Percentiles rank a stretch among this genome's conserved stretches.
Conservation (phyloP, 2,329 filamentous ascomycete species). For the Penicillium hordei region DNA sequence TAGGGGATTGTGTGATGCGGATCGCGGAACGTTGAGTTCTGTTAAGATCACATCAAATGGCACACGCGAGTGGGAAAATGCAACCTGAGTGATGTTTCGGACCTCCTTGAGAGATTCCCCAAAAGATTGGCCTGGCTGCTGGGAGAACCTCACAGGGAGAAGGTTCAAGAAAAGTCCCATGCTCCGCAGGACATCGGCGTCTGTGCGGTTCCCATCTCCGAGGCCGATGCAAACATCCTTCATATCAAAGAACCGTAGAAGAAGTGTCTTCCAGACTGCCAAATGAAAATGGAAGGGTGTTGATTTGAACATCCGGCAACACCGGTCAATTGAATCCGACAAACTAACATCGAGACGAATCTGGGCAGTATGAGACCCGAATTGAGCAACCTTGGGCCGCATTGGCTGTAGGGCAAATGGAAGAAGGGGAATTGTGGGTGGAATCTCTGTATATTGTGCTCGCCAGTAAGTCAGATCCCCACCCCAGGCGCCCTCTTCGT, state of each 20-base stretch:
- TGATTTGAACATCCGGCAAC: conserved; percentile 25
- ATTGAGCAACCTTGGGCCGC: conserved; percentile 13
- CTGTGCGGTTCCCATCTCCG: conserved; percentile 46
- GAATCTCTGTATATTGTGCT: conserved; percentile 12
- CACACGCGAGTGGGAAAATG: conserved; percentile 45
- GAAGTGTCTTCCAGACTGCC: conserved; percentile 41
- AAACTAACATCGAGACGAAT: conserved; percentile 7
- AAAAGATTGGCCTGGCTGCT: conserved; percentile 27
- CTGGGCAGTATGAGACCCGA: conserved; percentile 10
- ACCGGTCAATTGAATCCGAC: conserved; percentile 13
- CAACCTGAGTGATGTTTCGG: conserved; percentile 32
- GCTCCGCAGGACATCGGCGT: conserved; percentile 33
- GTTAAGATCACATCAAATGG: conserved; percentile 54
- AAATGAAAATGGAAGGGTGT: conserved; percentile 52
- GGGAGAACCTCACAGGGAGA: conserved; percentile 47
- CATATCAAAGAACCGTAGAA: conserved; percentile 36
- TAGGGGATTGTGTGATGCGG: conserved; percentile 44
- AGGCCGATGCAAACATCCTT: conserved; percentile 51
- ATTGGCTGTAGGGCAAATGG: conserved; percentile 14
- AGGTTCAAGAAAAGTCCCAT: conserved; percentile 54
- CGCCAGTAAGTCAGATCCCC: conserved; percentile 25
- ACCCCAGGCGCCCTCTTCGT: conserved; percentile 29
- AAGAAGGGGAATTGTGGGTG: conserved; percentile 15
- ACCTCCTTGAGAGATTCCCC: conserved; percentile 30
- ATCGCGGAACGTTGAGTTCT: conserved; percentile 44